Evolutionary conservation across 306 rosid genomes (phyloP).

Genomic region (Vicia faba): DNA sequence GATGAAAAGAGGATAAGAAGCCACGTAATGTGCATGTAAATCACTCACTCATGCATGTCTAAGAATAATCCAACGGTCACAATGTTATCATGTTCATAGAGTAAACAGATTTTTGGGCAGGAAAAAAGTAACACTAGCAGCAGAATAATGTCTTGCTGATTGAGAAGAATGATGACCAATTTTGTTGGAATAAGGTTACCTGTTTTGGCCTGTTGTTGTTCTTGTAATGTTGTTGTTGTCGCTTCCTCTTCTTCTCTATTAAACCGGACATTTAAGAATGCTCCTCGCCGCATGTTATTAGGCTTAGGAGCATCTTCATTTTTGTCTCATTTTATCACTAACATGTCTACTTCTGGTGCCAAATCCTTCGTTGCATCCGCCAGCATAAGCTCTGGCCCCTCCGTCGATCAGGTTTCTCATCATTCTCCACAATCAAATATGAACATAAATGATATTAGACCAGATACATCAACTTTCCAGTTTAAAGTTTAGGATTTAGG

Average conservation of each 20-base stretch:
- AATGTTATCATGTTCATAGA: background rate
- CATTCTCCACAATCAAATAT: too few species aligned
- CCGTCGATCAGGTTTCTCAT: conserved; percentile 56
- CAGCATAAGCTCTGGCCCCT: conserved; percentile 41
- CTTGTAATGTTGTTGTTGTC: conserved; percentile 11
- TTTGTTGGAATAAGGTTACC: conserved; percentile 48
- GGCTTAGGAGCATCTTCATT: conserved; percentile 59
- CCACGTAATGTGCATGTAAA: conserved; percentile 18
- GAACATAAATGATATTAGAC: too few species aligned
- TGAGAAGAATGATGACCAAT: conserved; percentile 47
- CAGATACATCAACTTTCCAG: too few species aligned
- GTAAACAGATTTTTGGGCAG: background rate
- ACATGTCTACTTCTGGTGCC: conserved; percentile 43
- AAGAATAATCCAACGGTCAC: background rate
- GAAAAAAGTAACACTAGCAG: background rate
- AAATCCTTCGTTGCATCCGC: conserved; percentile 71
- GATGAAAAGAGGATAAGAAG: background rate
- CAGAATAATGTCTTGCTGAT: background rate
- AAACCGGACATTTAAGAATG: conserved; percentile 38
- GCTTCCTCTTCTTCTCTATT: conserved; percentile 15
- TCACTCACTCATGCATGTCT: background rate
- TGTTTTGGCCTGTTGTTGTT: conserved; percentile 1
- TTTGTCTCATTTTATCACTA: conserved; percentile 49
- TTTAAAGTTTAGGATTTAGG: too few species aligned
- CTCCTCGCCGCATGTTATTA: conserved; percentile 61